phyloP scores from a whole-genome alignment of 1,284 basidiomycete species.

The Apiotrichum veenhuisii region DNA sequence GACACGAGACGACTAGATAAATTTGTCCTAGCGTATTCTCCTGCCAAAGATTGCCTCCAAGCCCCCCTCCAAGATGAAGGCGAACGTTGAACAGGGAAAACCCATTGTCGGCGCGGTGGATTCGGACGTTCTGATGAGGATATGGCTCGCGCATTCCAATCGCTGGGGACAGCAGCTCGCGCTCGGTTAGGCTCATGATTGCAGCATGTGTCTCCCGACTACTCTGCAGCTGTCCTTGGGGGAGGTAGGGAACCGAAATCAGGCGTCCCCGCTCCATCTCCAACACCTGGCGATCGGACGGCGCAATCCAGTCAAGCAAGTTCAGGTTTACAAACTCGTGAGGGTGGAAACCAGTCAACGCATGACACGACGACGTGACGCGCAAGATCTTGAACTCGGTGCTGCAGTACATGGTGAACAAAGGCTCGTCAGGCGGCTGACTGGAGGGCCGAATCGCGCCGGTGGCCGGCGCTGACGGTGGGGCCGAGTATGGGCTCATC shows the following conservation, averaged over 20 bases:
- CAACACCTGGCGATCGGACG: slow-evolving; percentile 32
- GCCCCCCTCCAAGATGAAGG: slow-evolving; percentile 42
- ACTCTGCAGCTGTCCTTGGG: slow-evolving; percentile 21
- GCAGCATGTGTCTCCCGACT: slow-evolving; percentile 32
- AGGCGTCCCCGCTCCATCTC: slow-evolving; percentile 32
- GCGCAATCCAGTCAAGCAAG: slow-evolving; percentile 38
- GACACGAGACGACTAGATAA: slow-evolving; percentile 42
- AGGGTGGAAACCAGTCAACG: slow-evolving; percentile 38
- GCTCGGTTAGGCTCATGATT: slow-evolving; percentile 27
- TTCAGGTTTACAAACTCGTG: slow-evolving; percentile 41
- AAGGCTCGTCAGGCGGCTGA: slow-evolving; percentile 6
- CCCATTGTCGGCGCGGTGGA: slow-evolving; percentile 29
- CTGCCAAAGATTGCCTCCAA: slow-evolving; percentile 38
- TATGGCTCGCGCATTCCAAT: slow-evolving; percentile 44
- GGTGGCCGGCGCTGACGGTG: slow-evolving; percentile 1
- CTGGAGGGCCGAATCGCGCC: neutral
- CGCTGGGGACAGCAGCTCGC: slow-evolving; percentile 39
- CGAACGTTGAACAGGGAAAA: slow-evolving; percentile 40
- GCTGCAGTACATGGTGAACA: slow-evolving; percentile 40
- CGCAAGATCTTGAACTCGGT: slow-evolving; percentile 41
- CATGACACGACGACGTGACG: slow-evolving; percentile 25
- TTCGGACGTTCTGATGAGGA: slow-evolving; percentile 41
- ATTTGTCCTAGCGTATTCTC: slow-evolving; percentile 30
- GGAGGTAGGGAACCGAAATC: slow-evolving; percentile 26
- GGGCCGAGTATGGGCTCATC: slow-evolving; percentile 3